phyloP scores from a whole-genome alignment of 164 flowering plant genomes.

The Chimonanthus salicifolius region DNA sequence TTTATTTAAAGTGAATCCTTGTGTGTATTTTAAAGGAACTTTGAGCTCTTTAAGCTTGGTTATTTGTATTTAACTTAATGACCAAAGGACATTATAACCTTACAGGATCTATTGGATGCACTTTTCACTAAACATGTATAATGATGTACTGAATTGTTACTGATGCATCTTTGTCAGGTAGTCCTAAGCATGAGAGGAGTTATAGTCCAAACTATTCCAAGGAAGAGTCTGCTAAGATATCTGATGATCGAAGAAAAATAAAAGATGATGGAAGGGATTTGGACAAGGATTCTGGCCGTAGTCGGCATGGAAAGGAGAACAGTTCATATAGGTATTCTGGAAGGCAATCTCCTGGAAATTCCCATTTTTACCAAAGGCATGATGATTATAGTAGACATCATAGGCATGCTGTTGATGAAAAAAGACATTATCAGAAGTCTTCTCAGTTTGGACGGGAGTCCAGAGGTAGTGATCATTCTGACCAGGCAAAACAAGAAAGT shows the following conservation, averaged over 20 bases:
- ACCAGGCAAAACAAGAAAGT: slow-evolving; percentile 32
- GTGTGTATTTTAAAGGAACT: too few relatives aligned
- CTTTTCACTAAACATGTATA: not conserved
- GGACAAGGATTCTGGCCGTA: slow-evolving; percentile 33
- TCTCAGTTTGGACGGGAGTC: slow-evolving; percentile 45
- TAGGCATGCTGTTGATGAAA: slow-evolving; percentile 38
- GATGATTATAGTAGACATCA: slow-evolving; percentile 46
- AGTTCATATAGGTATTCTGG: slow-evolving; percentile 47
- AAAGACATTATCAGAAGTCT: slow-evolving; percentile 38
- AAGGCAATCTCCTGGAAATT: slow-evolving; percentile 45
- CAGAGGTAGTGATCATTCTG: slow-evolving; percentile 31
- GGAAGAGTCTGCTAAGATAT: slow-evolving; percentile 25
- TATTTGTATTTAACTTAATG: too few relatives aligned
- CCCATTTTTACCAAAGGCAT: slow-evolving; percentile 39
- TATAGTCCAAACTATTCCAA: slow-evolving; percentile 36
- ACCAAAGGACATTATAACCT: too few relatives aligned
- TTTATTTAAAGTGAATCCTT: too few relatives aligned
- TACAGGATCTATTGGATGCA: too few relatives aligned
- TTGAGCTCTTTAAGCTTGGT: too few relatives aligned
- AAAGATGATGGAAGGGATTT: slow-evolving; percentile 40
- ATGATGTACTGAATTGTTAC: slow-evolving; percentile 7
- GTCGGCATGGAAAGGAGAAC: slow-evolving; percentile 34
- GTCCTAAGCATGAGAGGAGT: slow-evolving; percentile 38
- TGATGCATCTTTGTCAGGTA: slow-evolving; percentile 33
- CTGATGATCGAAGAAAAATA: slow-evolving; percentile 31